A percentile compares a stretch with the other conserved stretches of the same genome.
Conservation (phyloP, 2,329 filamentous ascomycete species). For the Neofusicoccum kwambonambiense region DNA sequence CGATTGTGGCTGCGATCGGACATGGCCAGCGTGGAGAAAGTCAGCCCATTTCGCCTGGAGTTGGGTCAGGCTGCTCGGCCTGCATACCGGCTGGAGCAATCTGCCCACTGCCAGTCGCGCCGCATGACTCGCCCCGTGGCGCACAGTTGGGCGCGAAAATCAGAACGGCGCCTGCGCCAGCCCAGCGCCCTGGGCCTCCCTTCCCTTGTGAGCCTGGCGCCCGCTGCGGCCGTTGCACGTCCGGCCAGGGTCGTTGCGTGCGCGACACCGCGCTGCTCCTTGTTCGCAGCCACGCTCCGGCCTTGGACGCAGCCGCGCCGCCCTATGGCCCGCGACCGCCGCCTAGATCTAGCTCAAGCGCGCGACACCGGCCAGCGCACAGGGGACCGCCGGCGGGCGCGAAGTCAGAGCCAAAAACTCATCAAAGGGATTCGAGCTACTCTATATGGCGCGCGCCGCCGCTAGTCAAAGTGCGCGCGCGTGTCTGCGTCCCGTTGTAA, state of each 20-base stretch:
- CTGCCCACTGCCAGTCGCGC: not conserved
- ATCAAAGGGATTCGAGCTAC: constrained; percentile 11
- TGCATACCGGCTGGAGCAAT: constrained; percentile 12
- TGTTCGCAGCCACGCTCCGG: not conserved
- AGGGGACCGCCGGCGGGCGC: not conserved
- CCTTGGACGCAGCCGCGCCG: not conserved
- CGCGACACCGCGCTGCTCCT: not conserved
- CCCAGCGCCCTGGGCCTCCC: not conserved
- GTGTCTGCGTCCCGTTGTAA: not conserved
- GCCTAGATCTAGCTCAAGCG: not conserved
- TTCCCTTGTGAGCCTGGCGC: not conserved
- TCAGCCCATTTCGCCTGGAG: constrained; percentile 13
- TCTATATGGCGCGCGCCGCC: constrained; percentile 1
- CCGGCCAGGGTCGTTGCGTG: not conserved
- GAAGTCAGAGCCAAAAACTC: not conserved
- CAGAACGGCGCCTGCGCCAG: not conserved
- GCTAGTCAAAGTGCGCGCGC: not conserved
- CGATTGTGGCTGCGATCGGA: constrained; percentile 11
- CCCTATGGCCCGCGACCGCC: not conserved
- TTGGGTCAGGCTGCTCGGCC: constrained; percentile 4
- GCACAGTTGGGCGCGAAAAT: constrained; percentile 7
- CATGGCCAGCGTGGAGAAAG: constrained; percentile 4
- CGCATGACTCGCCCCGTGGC: not conserved
- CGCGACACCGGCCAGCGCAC: not conserved
- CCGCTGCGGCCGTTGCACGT: not conserved